phyloP scores from a whole-genome alignment of 108 stramenopile species.

The Fragilaria radians region DNA sequence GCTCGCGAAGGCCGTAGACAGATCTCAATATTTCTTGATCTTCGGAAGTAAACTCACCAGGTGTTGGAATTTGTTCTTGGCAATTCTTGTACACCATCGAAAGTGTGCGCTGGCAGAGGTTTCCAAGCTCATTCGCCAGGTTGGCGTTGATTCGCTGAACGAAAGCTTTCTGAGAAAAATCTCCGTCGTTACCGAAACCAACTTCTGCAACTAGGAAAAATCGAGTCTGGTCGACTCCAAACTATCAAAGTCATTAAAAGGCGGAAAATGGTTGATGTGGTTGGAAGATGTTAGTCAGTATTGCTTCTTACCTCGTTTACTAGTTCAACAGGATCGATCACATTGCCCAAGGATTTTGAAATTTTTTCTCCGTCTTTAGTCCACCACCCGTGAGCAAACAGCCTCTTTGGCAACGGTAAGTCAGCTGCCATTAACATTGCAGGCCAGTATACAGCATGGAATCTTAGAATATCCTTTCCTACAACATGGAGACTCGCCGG shows the following conservation, averaged over 20 bases:
- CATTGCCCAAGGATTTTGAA: slow-evolving; percentile 90
- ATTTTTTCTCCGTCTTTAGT: slow-evolving; percentile 96
- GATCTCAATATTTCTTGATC: slow-evolving; percentile 62
- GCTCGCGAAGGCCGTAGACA: slow-evolving; percentile 42
- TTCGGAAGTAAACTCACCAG: slow-evolving; percentile 41
- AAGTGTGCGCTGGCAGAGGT: slow-evolving; percentile 85
- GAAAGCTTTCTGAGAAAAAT: slow-evolving; percentile 86
- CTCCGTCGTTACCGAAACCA: slow-evolving; percentile 87
- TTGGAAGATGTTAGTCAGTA: neutral
- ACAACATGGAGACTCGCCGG: slow-evolving; percentile 89
- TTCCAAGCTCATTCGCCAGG: slow-evolving; percentile 91
- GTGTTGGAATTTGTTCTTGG: slow-evolving; percentile 49
- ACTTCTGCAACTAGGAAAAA: slow-evolving; percentile 92
- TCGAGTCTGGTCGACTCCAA: slow-evolving; percentile 89
- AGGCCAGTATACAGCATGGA: slow-evolving; percentile 98
- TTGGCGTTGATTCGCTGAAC: slow-evolving; percentile 80
- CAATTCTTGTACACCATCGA: slow-evolving; percentile 90
- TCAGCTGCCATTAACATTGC: slow-evolving; percentile 94
- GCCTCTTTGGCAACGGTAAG: slow-evolving; percentile 81
- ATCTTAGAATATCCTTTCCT: slow-evolving; percentile 97
- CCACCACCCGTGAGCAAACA: slow-evolving; percentile 99
- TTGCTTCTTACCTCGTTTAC: slow-evolving; percentile 54
- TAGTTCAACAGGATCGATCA: slow-evolving; percentile 90
- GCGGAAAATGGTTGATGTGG: neutral
- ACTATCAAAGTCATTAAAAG: slow-evolving; percentile 18